Evolutionary conservation across 441 rosid species (phyloP), one percentile per base, ranked within the genome.

Genomic region (Gossypium lobatum): DNA sequence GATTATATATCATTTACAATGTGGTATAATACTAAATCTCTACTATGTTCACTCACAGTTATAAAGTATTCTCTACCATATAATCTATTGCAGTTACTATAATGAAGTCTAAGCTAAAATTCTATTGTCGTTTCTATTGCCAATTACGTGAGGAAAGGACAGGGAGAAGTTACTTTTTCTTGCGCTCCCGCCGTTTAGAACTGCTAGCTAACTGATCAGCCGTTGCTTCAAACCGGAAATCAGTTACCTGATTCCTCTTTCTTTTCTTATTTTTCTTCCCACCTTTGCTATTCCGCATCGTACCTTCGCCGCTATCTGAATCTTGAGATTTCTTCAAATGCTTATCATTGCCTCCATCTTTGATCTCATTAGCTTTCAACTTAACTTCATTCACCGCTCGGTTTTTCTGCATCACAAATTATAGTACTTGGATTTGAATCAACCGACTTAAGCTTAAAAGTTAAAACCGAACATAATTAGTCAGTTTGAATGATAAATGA

Each of bases 261-360:
- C 93, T 86, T 67, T 88, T 93, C 61, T 77, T 83, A 85, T 81
- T 92, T 72, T 75, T 84, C 86, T 84, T 91, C 31, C 79, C 88
- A 45, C 73, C 77, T 48, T 54, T 68, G 3, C 39, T 60, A 6
- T 60, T 73, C 58, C 16, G 64, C 18, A 26, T 26, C 16, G 64
- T 34, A 31, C 34, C 46, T 16, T 62, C 66, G 46, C 37, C 46
- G 13, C 21, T 31, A 31, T 62, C 66, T 62, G 46, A 62, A 16
- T 62, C 46, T 68, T 71, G 76, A 76, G 82, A 73, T 2, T 64
- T 52, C 16, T 53, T 39, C 17, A 55, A 4, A 34, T 4, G 25
- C 23, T 59, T 84, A 53, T 80, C 78, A 8, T 77, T 77, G 58
- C 70, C 75, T 46, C 42, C 77, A 53, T 77, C 82, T 71, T 75